phyloP scores from a whole-genome alignment of 495 filamentous ascomycete genomes.

The Chaetomium cochliodes region DNA sequence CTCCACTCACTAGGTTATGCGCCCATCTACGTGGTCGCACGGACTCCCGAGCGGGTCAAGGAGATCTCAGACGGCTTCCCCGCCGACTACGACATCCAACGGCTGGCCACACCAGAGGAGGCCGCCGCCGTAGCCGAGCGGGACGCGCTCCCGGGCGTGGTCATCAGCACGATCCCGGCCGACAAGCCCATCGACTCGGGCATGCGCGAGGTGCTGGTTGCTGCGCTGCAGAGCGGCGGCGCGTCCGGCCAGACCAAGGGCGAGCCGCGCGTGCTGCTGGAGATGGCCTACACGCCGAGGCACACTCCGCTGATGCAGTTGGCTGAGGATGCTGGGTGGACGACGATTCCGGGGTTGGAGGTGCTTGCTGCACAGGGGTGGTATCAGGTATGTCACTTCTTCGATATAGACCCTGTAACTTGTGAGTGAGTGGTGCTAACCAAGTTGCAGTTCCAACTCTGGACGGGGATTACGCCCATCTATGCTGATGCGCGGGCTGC shows the following conservation, averaged over 20 bases:
- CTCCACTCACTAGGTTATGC: slow-evolving; percentile 78
- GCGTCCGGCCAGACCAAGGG: slow-evolving; percentile 42
- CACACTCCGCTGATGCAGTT: slow-evolving; percentile 83
- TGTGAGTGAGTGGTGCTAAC: slow-evolving; percentile 1
- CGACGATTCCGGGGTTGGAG: slow-evolving; percentile 81
- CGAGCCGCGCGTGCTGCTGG: slow-evolving; percentile 63
- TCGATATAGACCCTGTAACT: slow-evolving; percentile 1
- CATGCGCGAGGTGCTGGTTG: slow-evolving; percentile 65
- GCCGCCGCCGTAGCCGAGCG: slow-evolving; percentile 46
- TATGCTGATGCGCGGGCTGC: slow-evolving; percentile 62
- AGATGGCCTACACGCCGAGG: slow-evolving; percentile 95
- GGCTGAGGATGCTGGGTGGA: slow-evolving; percentile 80
- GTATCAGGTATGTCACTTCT: slow-evolving; percentile 54
- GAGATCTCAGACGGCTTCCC: slow-evolving; percentile 72
- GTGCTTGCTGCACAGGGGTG: slow-evolving; percentile 87
- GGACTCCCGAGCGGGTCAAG: slow-evolving; percentile 64
- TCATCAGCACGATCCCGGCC: slow-evolving; percentile 88
- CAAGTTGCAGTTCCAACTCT: slow-evolving; percentile 64
- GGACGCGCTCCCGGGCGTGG: slow-evolving; percentile 60
- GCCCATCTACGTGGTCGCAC: slow-evolving; percentile 84
- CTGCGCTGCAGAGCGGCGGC: slow-evolving; percentile 54
- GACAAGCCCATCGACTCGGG: slow-evolving; percentile 75
- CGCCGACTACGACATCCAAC: slow-evolving; percentile 66
- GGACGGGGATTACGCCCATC: slow-evolving; percentile 74
- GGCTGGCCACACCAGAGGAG: slow-evolving; percentile 56